Conservation (phyloP, 805 yeast genomes). For the Hanseniaspora lachancei region DNA sequence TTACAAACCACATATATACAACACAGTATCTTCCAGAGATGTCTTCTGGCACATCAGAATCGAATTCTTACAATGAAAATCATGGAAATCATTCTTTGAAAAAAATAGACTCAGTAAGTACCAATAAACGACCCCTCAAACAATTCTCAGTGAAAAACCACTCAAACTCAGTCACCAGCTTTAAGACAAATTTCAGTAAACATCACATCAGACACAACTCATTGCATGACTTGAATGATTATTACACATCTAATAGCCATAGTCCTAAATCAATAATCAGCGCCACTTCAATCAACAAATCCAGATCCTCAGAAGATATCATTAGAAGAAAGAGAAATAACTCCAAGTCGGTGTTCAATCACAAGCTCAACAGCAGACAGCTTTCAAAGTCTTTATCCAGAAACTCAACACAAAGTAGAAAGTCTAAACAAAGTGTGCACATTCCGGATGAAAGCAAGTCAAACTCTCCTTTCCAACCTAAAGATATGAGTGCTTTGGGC, state of each 20-base stretch:
- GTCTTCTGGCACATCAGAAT: background rate
- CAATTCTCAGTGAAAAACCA: conserved; percentile 9
- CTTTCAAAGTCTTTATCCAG: conserved; percentile 7
- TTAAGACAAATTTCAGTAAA: background rate
- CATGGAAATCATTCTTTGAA: conserved; percentile 13
- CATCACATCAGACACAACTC: background rate
- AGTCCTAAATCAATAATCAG: conserved; percentile 3
- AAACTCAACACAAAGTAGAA: conserved; percentile 2
- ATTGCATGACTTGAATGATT: background rate
- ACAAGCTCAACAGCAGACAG: background rate
- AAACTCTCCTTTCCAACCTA: background rate
- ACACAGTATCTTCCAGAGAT: background rate
- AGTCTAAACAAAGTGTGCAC: background rate
- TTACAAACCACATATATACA: too few relatives aligned
- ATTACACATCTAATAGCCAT: background rate
- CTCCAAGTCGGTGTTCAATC: conserved; percentile 17
- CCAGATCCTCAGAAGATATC: conserved; percentile 11
- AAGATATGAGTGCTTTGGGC: background rate
- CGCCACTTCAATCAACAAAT: background rate
- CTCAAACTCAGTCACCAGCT: background rate
- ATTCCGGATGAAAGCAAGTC: background rate
- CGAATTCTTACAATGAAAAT: background rate
- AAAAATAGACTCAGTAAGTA: background rate
- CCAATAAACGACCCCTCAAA: conserved; percentile 3
- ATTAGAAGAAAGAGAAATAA: conserved; percentile 17